A percentile compares a stretch with the other conserved stretches of the same genome.
Evolutionary conservation across 495 filamentous ascomycete species (phyloP).

Genomic region (Chaetomium cochliodes): DNA sequence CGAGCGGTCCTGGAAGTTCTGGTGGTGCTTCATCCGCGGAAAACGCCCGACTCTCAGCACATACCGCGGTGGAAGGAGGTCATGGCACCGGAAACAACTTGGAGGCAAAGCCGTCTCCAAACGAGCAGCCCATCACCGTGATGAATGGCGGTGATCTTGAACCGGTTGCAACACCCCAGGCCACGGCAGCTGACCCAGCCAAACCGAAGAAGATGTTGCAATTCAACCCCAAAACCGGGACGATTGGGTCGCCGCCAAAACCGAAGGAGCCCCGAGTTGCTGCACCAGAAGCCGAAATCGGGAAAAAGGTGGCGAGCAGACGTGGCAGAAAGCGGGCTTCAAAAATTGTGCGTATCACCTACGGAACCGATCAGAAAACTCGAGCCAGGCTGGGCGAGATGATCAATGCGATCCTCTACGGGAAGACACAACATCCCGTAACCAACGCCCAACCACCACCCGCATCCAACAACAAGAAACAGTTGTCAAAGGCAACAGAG

Average conservation of each 20-base stretch:
- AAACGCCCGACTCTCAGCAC: not conserved
- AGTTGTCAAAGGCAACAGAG: constrained; percentile 4
- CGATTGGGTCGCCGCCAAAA: constrained; percentile 54
- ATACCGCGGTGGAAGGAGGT: not conserved
- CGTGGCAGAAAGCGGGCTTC: constrained; percentile 23
- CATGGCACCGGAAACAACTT: too few species aligned
- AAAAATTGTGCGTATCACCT: constrained; percentile 36
- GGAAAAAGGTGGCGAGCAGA: constrained; percentile 11
- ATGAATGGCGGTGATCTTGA: not conserved
- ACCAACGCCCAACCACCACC: constrained; percentile 18
- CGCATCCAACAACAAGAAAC: constrained; percentile 26
- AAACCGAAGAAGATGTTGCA: constrained; percentile 49
- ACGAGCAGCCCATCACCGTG: not conserved
- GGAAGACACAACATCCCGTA: constrained; percentile 4
- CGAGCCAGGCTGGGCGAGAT: constrained; percentile 36
- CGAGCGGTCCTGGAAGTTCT: not conserved
- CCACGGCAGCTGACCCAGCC: not conserved
- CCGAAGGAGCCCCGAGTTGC: constrained; percentile 25
- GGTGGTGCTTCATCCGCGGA: not conserved
- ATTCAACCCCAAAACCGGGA: constrained; percentile 53
- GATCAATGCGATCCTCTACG: constrained; percentile 38
- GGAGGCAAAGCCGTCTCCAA: not conserved
- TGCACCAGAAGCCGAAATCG: not conserved
- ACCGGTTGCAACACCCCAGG: not conserved
- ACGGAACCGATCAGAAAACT: constrained; percentile 38